These are phyloP conservation scores for Samsoniella hepiali DNA, from an alignment of 2,329 filamentous ascomycete genomes.

Conservation along the genomic window DNA sequence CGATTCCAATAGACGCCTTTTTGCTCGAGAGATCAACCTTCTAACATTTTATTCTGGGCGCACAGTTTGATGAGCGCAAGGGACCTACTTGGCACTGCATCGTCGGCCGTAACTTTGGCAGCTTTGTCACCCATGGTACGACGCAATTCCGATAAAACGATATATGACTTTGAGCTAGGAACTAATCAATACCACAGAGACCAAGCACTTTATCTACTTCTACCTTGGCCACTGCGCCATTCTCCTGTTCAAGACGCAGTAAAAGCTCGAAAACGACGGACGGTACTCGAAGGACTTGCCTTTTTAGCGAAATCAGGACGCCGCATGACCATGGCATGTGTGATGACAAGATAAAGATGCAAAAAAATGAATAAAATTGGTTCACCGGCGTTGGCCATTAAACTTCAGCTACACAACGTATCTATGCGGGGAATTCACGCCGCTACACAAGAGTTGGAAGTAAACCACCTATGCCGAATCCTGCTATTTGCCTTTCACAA, in stretches of 20 bases:
- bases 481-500: neutral
- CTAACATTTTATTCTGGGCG: neutral
- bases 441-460: neutral
- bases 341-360: slow-evolving; percentile 5
- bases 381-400: neutral
- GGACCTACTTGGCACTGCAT: slow-evolving; percentile 99
- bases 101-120: slow-evolving; percentile 96
- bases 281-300: neutral
- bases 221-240: slow-evolving; percentile 98
- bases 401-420: neutral
- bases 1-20: neutral
- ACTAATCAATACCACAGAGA: slow-evolving; percentile 59
- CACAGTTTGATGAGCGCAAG: slow-evolving; percentile 91
- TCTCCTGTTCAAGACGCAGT: slow-evolving; percentile 98
- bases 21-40: neutral
- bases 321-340: neutral
- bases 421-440: neutral
- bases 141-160: neutral
- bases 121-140: slow-evolving; percentile 95
- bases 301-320: neutral
- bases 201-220: slow-evolving; percentile 99
- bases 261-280: slow-evolving; percentile 29
- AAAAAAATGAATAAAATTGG: slow-evolving; percentile 13
- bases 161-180: neutral
- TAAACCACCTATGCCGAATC: neutral